Percentiles rank a stretch among this genome's conserved stretches.
Evolutionary conservation across 1,284 basidiomycete species (phyloP).

Genomic region (Moniliella sp.): DNA sequence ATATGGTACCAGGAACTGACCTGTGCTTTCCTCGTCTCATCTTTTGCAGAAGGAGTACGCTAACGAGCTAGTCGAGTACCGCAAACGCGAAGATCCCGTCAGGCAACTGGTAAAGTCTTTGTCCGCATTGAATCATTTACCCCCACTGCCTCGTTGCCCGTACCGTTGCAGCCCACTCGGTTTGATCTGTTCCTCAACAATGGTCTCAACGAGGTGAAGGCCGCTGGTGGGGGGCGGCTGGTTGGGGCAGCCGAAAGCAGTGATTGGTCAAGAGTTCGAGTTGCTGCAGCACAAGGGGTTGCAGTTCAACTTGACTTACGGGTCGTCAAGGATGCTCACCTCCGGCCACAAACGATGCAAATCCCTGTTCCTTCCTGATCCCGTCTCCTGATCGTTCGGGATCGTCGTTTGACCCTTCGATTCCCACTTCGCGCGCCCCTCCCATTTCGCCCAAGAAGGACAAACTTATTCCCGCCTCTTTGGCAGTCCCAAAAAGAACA

Average conservation of each 20-base stretch:
- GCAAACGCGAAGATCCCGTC: constrained; percentile 51
- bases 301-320: constrained; percentile 25
- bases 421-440: not conserved
- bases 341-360: constrained; percentile 10
- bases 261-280: constrained; percentile 79
- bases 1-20: constrained; percentile 3
- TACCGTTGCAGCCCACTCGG: constrained; percentile 42
- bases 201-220: constrained; percentile 84
- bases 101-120: constrained; percentile 73
- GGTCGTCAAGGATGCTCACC: constrained; percentile 18
- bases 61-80: constrained; percentile 60
- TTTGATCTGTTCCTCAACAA: constrained; percentile 84
- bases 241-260: constrained; percentile 38
- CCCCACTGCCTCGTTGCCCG: constrained; percentile 14
- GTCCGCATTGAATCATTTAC: constrained; percentile 42
- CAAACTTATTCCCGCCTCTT: constrained; percentile 18
- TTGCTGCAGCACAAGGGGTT: constrained; percentile 29
- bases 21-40: constrained; percentile 3
- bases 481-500: constrained; percentile 21
- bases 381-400: too few species aligned
- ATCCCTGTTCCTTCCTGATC: too few species aligned
- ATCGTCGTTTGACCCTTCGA: too few species aligned
- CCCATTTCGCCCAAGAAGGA: constrained; percentile 9
- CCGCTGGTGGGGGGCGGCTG: constrained; percentile 52
- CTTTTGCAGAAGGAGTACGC: constrained; percentile 53